A percentile compares a stretch with the other conserved stretches of the same genome.
Evolutionary conservation across 306 rosid species (phyloP).

Genomic region (Leucaena leucocephala): DNA sequence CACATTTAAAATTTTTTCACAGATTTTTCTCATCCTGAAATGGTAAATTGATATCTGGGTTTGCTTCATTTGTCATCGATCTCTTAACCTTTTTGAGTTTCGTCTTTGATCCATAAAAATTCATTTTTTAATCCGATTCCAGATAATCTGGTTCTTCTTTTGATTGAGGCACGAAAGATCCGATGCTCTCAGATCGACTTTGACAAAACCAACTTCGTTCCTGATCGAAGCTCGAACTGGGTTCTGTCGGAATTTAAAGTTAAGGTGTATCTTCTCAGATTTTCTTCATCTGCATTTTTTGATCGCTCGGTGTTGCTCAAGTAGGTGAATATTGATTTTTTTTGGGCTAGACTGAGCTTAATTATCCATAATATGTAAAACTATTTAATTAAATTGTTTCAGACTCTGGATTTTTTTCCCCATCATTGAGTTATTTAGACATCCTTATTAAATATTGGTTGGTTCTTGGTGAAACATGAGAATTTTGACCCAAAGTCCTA

Average conservation of each 20-base stretch:
- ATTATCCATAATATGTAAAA: constrained; percentile 32
- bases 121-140: background rate
- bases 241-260: constrained; percentile 61
- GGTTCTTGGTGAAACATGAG: constrained; percentile 14
- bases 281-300: constrained; percentile 54
- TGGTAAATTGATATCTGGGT: constrained; percentile 42
- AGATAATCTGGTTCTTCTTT: constrained; percentile 46
- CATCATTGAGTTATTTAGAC: constrained; percentile 30
- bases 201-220: constrained; percentile 52
- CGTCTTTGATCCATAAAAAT: constrained; percentile 51
- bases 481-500: constrained; percentile 29
- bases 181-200: constrained; percentile 67
- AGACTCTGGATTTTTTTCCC: constrained; percentile 30
- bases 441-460: constrained; percentile 15
- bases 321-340: constrained; percentile 27
- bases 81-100: constrained; percentile 33
- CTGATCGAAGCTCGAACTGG: constrained; percentile 54
- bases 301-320: constrained; percentile 38
- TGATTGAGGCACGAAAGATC: constrained; percentile 61
- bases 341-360: constrained; percentile 3
- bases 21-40: constrained; percentile 50
- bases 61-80: constrained; percentile 13
- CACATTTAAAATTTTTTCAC: constrained; percentile 24
- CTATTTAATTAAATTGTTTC: constrained; percentile 43
- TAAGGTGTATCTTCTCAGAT: constrained; percentile 50